These are phyloP conservation scores for Linnemannia exigua DNA, from an alignment of 192 early-diverging fungal genomes.

Conservation along the genomic window DNA sequence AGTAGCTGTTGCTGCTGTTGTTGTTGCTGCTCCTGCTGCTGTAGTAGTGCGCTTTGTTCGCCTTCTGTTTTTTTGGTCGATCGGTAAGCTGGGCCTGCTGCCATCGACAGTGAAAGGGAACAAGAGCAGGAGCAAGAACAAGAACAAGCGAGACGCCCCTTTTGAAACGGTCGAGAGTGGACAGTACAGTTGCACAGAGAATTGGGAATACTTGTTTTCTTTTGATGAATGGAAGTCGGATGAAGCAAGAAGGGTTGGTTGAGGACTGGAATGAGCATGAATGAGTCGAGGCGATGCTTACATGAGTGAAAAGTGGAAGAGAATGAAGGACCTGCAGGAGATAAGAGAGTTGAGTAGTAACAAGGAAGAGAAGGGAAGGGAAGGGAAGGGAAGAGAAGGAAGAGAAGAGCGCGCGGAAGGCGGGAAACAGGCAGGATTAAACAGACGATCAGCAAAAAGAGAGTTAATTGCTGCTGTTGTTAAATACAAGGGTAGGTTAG, in stretches of 20 bases:
- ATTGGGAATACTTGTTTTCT: not conserved
- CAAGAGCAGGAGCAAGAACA: too few species aligned
- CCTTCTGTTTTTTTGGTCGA: not conserved
- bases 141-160: not conserved
- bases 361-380: not conserved
- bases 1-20: not conserved
- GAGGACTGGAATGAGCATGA: not conserved
- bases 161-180: conserved; percentile 8
- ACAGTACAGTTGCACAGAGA: not conserved
- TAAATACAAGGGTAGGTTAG: not conserved
- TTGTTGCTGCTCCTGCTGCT: not conserved
- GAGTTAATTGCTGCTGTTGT: not conserved
- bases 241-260: too few species aligned
- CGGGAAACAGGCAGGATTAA: not conserved
- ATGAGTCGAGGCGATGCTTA: not conserved
- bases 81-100: not conserved
- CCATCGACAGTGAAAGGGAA: not conserved
- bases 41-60: not conserved
- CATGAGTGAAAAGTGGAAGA: not conserved
- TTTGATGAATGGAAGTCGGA: not conserved
- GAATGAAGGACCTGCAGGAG: not conserved
- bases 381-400: not conserved
- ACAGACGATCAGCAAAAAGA: not conserved
- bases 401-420: not conserved
- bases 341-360: too few species aligned